A percentile compares a stretch with the other conserved stretches of the same genome.
Conservation (phyloP, 768 basidiomycete genomes). For the Bullera alba region DNA sequence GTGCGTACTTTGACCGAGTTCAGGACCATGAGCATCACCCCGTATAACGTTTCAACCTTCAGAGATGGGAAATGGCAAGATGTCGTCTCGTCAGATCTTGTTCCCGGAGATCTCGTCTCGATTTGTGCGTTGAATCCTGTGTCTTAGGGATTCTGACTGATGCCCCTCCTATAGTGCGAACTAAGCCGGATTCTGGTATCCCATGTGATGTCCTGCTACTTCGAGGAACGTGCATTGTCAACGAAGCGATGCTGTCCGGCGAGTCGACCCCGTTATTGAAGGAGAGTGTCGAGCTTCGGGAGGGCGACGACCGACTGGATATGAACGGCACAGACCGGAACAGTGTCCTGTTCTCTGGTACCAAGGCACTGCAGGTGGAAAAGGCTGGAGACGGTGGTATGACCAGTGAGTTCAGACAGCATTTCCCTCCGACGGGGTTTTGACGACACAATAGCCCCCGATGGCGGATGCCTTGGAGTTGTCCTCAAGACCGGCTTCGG, state of each 20-base stretch:
- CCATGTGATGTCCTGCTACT: conserved; percentile 92
- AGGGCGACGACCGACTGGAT: conserved; percentile 66
- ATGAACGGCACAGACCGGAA: conserved; percentile 82
- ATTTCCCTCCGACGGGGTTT: not conserved
- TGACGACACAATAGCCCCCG: conserved; percentile 55
- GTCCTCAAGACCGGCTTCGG: conserved; percentile 95
- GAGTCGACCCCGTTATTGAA: conserved; percentile 96
- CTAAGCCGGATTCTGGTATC: conserved; percentile 69
- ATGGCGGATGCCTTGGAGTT: conserved; percentile 84
- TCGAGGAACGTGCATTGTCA: conserved; percentile 88
- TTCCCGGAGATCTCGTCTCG: conserved; percentile 85
- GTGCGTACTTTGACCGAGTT: conserved; percentile 88
- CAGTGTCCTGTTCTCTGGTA: conserved; percentile 84
- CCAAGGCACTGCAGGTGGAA: conserved; percentile 87
- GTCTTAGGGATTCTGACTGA: not conserved
- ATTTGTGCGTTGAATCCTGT: conserved; percentile 56
- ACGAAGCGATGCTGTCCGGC: conserved; percentile 98
- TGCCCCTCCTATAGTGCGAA: conserved; percentile 42
- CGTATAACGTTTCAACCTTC: conserved; percentile 76
- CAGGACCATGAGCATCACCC: conserved; percentile 88
- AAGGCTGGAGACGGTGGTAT: conserved; percentile 46
- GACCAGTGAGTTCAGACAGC: conserved; percentile 42
- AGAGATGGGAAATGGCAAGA: conserved; percentile 71
- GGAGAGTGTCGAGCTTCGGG: conserved; percentile 82
- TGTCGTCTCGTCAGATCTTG: conserved; percentile 73